Evolutionary conservation across 1,139 yeast species (phyloP).

Genomic region (Yamadazyma dushanensis): DNA sequence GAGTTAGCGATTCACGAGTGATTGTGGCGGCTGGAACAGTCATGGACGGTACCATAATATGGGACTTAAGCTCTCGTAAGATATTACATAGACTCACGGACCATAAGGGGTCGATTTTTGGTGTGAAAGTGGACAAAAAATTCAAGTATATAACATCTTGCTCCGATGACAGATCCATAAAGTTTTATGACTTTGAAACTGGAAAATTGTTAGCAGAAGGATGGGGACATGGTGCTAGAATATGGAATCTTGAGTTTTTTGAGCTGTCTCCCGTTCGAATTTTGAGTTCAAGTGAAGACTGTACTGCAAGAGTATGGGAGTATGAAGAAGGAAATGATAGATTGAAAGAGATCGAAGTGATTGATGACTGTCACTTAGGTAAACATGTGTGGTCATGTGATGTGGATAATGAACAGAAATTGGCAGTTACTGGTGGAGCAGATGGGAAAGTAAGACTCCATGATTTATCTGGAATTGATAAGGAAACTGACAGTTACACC

Average conservation of each 20-base stretch:
- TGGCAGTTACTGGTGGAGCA: slow-evolving; percentile 83
- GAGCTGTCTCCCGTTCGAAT: slow-evolving; percentile 39
- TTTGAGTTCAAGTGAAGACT: slow-evolving; percentile 82
- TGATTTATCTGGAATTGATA: slow-evolving; percentile 36
- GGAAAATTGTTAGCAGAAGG: slow-evolving; percentile 72
- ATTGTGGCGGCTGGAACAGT: slow-evolving; percentile 86
- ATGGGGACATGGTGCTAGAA: slow-evolving; percentile 96
- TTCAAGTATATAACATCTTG: slow-evolving; percentile 70
- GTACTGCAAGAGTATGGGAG: slow-evolving; percentile 82
- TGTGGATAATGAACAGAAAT: slow-evolving; percentile 35
- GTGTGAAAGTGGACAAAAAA: slow-evolving; percentile 60
- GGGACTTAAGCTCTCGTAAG: slow-evolving; percentile 55
- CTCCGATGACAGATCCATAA: slow-evolving; percentile 90
- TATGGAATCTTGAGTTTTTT: slow-evolving; percentile 77
- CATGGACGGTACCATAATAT: slow-evolving; percentile 79
- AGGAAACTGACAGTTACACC: slow-evolving; percentile 21
- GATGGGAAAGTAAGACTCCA: slow-evolving; percentile 77
- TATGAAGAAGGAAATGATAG: slow-evolving; percentile 25
- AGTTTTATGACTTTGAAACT: slow-evolving; percentile 61
- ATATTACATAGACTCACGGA: slow-evolving; percentile 59
- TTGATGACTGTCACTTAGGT: slow-evolving; percentile 70
- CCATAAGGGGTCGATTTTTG: slow-evolving; percentile 92
- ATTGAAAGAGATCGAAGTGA: slow-evolving; percentile 32
- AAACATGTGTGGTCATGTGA: slow-evolving; percentile 89
- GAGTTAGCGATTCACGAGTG: slow-evolving; percentile 42